Evolutionary conservation across 805 yeast species (phyloP).

Genomic region (Starmerella etchellsii): DNA sequence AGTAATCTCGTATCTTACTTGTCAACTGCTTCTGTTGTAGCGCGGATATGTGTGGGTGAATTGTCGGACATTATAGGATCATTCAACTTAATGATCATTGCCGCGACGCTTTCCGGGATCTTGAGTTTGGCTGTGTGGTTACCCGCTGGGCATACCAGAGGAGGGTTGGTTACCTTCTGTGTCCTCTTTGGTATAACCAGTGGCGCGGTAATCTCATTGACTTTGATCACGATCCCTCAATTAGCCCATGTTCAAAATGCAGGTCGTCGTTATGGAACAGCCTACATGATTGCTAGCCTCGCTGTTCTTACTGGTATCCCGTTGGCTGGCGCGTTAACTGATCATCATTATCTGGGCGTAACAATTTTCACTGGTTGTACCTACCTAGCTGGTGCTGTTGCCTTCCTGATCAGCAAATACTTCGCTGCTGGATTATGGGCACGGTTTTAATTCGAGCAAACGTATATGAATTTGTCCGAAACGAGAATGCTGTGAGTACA

Average conservation of each 20-base stretch:
- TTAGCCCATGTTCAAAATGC: constrained; percentile 51
- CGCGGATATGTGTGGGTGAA: constrained; percentile 44
- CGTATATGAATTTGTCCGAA: background rate
- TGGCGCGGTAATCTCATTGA: constrained; percentile 49
- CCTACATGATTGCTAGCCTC: constrained; percentile 36
- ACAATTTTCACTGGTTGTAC: constrained; percentile 25
- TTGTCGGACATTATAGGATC: constrained; percentile 44
- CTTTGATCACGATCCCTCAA: constrained; percentile 58
- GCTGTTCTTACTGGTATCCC: constrained; percentile 31
- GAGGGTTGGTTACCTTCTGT: constrained; percentile 45
- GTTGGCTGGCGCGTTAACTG: constrained; percentile 27
- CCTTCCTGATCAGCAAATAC: constrained; percentile 22
- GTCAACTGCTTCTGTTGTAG: constrained; percentile 38
- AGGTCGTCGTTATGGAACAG: constrained; percentile 57
- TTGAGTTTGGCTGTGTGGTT: constrained; percentile 49
- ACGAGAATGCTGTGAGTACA: background rate
- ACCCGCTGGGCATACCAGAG: constrained; percentile 34
- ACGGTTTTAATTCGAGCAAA: constrained; percentile 10
- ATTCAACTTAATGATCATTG: constrained; percentile 42
- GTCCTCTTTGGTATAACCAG: constrained; percentile 31
- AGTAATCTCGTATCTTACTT: constrained; percentile 36
- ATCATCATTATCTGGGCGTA: constrained; percentile 25
- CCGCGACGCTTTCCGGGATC: constrained; percentile 36
- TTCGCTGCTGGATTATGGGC: constrained; percentile 22
- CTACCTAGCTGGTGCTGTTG: constrained; percentile 22